These are phyloP conservation scores for Solanum hybrid DNA, from an alignment of 305 asterid genomes.

Conservation along the genomic window DNA sequence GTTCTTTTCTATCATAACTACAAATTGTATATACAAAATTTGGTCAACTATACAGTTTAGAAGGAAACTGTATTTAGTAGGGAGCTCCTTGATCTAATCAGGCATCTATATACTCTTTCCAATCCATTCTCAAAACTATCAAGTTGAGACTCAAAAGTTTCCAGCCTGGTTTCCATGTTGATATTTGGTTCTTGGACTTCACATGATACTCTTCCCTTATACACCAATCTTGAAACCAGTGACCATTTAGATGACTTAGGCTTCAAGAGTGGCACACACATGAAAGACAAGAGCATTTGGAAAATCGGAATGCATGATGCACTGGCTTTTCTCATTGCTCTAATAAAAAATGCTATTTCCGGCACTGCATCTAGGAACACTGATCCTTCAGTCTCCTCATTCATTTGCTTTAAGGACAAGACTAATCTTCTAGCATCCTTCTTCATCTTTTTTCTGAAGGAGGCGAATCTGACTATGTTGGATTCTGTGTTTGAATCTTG, in stretches of 20 bases:
- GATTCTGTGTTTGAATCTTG: not conserved
- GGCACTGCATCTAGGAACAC: not conserved
- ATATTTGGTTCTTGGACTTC: not conserved
- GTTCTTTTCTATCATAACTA: not conserved
- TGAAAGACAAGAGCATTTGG: not conserved
- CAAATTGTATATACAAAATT: conserved; percentile 1
- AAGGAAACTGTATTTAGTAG: not conserved
- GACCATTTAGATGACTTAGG: conserved; percentile 4
- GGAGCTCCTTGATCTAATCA: conserved; percentile 6
- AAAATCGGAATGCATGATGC: not conserved
- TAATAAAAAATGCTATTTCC: not conserved
- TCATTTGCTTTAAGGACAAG: not conserved
- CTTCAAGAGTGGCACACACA: not conserved
- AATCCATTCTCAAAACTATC: not conserved
- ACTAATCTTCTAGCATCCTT: not conserved
- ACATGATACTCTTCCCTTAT: not conserved
- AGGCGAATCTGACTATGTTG: not conserved
- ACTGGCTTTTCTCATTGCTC: not conserved
- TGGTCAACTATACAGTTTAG: not conserved
- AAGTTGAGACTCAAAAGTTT: not conserved
- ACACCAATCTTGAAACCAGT: conserved; percentile 4
- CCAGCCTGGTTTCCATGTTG: not conserved
- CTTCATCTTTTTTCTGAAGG: not conserved
- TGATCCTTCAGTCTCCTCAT: not conserved
- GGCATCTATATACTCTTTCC: conserved; percentile 1